Base-by-base conservation (phyloP, 2,329 filamentous ascomycete genomes). In the Xylaria multiplex region DNA sequence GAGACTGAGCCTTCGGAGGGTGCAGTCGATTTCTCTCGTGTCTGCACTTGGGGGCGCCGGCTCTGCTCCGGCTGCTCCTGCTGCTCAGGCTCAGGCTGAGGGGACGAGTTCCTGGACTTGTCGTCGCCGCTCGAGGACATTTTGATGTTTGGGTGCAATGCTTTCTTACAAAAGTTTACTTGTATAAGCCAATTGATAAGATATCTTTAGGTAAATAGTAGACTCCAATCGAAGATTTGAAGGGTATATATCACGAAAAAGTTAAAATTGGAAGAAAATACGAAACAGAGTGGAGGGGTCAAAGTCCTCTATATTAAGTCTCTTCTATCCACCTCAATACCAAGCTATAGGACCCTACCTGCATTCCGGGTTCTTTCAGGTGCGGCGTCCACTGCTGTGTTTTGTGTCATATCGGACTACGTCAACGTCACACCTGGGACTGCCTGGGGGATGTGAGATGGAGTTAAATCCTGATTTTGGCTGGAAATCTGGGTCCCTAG, bases 81-180 rank as follows among this genome's bases (percentile, higher is more conserved):
- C 54, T 57, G 58, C 55, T 67, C 60, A 4, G 45, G 24, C 37
- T 45, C 64, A 6, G 67, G 66, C 48, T 69, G 45, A 37, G 59
- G 69, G n/a, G 66, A 69, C 32, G 62, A 66, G 54, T 45, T 46
- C 45, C 67, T 58, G 8, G 69, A 69, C 46, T 68, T 63, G 2
- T 68, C 69, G 35, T 69, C 67, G 54, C 45, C 54, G 62, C 69
- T 69, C 8, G 69, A 68, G 2, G 68, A 71, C 69, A 71, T 71
- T 49, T 9, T 65, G 57, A 50, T 45, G 42, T 35, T 52, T 57
- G 16, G 9, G 11, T 64, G 6, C 24, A 16, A 40, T 58, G n/a
- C 35, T 53, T 30, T 50, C 14, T 43, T 55, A 13, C 7, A 6
- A 22, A 14, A 6, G 3, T 48, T 54, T 42, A n/a, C 14, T 19